phyloP scores from a whole-genome alignment of 1,139 yeast genomes.

The Candida smagusa region DNA sequence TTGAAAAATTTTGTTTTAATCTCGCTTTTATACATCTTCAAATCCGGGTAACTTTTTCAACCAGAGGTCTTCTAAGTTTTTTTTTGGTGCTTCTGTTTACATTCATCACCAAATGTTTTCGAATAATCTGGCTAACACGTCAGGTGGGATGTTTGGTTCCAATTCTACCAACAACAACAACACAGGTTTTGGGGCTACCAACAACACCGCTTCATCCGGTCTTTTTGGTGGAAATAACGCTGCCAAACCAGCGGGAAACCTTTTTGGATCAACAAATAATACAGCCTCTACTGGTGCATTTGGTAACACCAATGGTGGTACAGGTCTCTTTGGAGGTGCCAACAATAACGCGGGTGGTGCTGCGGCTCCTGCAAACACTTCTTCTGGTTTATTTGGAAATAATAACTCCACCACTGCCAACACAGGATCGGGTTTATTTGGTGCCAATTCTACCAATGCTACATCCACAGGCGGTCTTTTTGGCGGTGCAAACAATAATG shows the following conservation, averaged over 20 bases:
- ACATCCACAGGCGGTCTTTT: conserved; percentile 2
- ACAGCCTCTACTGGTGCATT: not conserved
- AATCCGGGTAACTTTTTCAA: conserved; percentile 13
- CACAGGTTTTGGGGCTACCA: conserved; percentile 1
- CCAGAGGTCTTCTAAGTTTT: not conserved
- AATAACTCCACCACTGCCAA: conserved; percentile 1
- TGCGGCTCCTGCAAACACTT: not conserved
- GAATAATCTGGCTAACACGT: conserved; percentile 5
- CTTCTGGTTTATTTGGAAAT: conserved; percentile 2
- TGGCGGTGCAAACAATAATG: conserved; percentile 2
- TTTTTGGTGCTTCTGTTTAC: conserved; percentile 2
- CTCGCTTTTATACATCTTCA: conserved; percentile 6
- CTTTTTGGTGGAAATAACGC: conserved; percentile 4
- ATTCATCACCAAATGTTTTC: conserved; percentile 6
- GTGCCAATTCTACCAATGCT: not conserved
- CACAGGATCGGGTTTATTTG: conserved; percentile 3
- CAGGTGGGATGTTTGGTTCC: conserved; percentile 10
- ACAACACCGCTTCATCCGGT: conserved; percentile 2
- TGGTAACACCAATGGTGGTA: not conserved
- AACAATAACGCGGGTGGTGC: not conserved
- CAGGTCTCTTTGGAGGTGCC: conserved; percentile 1
- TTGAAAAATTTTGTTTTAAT: conserved; percentile 7
- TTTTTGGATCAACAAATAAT: not conserved
- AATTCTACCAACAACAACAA: conserved; percentile 2
- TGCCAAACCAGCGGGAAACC: not conserved